These are phyloP conservation scores for Lachnellula willkommii DNA, from an alignment of 2,329 filamentous ascomycete species.

Conservation along the genomic window DNA sequence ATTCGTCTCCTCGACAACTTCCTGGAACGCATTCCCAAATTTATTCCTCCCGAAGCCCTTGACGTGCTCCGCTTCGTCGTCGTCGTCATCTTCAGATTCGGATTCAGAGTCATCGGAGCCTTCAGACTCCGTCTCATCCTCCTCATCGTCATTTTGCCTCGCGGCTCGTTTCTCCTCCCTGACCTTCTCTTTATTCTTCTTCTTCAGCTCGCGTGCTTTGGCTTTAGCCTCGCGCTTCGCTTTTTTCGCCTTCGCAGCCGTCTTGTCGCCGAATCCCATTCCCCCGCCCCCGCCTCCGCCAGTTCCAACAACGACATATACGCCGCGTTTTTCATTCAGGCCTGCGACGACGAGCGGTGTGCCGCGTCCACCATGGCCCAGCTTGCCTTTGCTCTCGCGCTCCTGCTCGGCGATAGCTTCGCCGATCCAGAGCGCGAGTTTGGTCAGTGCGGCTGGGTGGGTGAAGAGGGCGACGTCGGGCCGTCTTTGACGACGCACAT, in stretches of 20 bases:
- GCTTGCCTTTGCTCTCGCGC: slow-evolving; percentile 64
- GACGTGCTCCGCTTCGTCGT: slow-evolving; percentile 49
- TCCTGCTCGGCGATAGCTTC: slow-evolving; percentile 91
- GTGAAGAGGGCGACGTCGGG: slow-evolving; percentile 84
- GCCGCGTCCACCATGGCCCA: slow-evolving; percentile 63
- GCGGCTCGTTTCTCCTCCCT: slow-evolving; percentile 58
- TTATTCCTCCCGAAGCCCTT: slow-evolving; percentile 75
- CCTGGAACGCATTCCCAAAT: slow-evolving; percentile 93
- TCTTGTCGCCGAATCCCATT: slow-evolving; percentile 62
- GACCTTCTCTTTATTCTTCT: slow-evolving; percentile 51
- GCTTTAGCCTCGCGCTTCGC: slow-evolving; percentile 59
- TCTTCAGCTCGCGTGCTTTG: slow-evolving; percentile 55
- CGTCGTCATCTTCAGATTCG: slow-evolving; percentile 47
- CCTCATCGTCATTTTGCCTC: slow-evolving; percentile 44
- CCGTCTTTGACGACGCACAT: slow-evolving; percentile 96
- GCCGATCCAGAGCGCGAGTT: slow-evolving; percentile 88
- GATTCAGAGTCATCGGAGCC: slow-evolving; percentile 36
- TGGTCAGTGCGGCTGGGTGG: slow-evolving; percentile 86
- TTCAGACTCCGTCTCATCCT: slow-evolving; percentile 50
- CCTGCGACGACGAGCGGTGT: slow-evolving; percentile 87
- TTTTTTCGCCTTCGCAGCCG: slow-evolving; percentile 57
- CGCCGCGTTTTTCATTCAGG: slow-evolving; percentile 76
- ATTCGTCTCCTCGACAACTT: slow-evolving; percentile 86
- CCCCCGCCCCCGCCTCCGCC: slow-evolving; percentile 71
- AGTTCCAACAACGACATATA: slow-evolving; percentile 90